Base-by-base conservation (phyloP, 805 yeast species). In the Lachancea meyersii region DNA sequence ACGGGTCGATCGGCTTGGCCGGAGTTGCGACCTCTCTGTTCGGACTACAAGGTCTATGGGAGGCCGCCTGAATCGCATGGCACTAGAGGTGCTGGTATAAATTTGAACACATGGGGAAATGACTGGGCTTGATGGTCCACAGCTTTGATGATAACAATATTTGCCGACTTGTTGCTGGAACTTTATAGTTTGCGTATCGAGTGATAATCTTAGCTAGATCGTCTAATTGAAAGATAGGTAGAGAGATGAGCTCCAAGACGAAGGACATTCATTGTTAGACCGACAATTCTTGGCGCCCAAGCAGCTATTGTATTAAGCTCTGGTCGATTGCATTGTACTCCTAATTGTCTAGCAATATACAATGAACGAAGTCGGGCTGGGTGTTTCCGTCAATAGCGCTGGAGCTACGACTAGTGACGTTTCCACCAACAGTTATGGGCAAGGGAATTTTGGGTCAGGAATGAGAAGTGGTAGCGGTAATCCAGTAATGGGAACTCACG, bases 11-110 rank as follows among this genome's bases (percentile, higher is more conserved):
- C 39, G 96, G 95, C 28, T 66, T 80, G 45, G 87, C 93, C 30
- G 97, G 97, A 59, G 73, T 83, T 20, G 66, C 85, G 46, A 87
- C 97, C 24, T 82, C 95, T 31, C 46, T 79, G 38, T 69, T 87
- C 64, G 96, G 95, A 34, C 69, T 87, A 41, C 76, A 74, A 58
- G 88, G 83, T 54, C 58, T 80, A 51, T 81, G 94, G 95, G 67
- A 60, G 28, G 61, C 73, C 23, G 42, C 42, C 23, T 38, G 22
- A 22, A 20, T 13, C 21, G n/a, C 14, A 18, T 32, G 10, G 5
- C 6, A 19, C 22, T 18, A 22, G 21, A 9, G 35, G 14, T 18
- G 21, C n/a, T 23, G 23, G 11, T 9, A 32, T 8, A 16, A 13
- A n/a, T 14, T 6, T 11, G 10, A 26, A 26, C 28, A 26, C 13